Percentiles rank a stretch among this genome's conserved stretches.
Conservation (phyloP, 371 early-diverging fungal genomes). For the Actinomortierella wolfii region DNA sequence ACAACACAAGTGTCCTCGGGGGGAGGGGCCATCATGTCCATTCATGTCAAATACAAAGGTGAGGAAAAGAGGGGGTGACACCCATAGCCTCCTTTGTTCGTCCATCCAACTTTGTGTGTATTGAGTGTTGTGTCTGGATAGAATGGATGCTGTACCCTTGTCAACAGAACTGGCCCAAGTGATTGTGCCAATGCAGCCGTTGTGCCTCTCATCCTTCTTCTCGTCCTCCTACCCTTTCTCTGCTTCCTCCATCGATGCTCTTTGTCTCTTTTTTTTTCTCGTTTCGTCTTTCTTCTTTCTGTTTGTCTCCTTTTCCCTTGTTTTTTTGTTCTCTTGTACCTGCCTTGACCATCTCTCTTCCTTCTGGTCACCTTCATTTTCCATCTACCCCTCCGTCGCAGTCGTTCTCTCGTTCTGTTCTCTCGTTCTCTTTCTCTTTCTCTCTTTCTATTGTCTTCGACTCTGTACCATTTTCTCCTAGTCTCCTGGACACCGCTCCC, state of each 20-base stretch:
- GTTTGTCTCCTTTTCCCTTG: neutral
- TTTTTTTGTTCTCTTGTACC: neutral
- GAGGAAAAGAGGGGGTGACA: no score
- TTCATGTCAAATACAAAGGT: no score
- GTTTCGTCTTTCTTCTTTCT: neutral
- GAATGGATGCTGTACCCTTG: no score
- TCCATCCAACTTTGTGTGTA: no score
- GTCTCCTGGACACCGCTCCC: slow-evolving; percentile 4
- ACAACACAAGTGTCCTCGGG: no score
- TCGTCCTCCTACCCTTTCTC: neutral
- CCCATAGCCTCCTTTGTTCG: no score
- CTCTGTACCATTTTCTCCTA: neutral
- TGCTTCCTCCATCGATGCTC: neutral
- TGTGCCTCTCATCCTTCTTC: no score
- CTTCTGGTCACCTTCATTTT: neutral
- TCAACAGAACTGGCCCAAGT: no score
- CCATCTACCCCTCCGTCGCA: neutral
- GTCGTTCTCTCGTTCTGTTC: neutral
- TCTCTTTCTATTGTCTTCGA: neutral
- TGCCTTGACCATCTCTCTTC: slow-evolving; percentile 4
- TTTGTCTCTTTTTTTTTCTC: neutral
- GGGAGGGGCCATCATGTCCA: no score
- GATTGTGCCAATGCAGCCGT: no score
- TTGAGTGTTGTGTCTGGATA: no score
- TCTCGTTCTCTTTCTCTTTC: neutral